Evolutionary conservation across 2,329 filamentous ascomycete species (phyloP).

Genomic region (Xylariaceae sp.): DNA sequence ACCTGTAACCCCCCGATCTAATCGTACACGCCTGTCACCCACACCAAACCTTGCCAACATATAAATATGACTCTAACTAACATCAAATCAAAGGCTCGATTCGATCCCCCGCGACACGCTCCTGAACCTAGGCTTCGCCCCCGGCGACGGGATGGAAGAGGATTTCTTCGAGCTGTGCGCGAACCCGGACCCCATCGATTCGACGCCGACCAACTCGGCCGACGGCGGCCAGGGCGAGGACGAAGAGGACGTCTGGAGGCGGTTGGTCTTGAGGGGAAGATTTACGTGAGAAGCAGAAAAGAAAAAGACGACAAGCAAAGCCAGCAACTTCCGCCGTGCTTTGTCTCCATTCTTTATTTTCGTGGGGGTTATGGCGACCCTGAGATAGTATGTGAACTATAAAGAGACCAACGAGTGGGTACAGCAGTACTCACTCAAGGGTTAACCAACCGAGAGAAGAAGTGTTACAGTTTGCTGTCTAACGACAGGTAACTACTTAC

Average conservation of each 20-base stretch:
- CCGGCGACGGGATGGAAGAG: constrained; percentile 29
- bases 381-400: no score
- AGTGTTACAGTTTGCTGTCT: no score
- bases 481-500: no score
- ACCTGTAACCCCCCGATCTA: no score
- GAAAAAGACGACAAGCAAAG: not conserved
- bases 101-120: constrained; percentile 29
- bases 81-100: constrained; percentile 26
- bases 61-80: constrained; percentile 9
- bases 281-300: constrained; percentile 21
- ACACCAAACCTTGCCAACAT: no score
- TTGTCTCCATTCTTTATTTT: no score
- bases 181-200: constrained; percentile 30
- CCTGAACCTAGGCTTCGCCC: constrained; percentile 31
- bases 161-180: constrained; percentile 32
- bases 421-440: no score
- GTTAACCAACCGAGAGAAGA: no score
- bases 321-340: no score
- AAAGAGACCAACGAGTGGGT: no score
- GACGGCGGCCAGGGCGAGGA: constrained; percentile 27
- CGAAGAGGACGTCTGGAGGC: constrained; percentile 31
- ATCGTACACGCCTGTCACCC: no score
- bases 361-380: no score
- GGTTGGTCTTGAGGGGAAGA: constrained; percentile 30
- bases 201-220: constrained; percentile 20